Evolutionary conservation across 495 filamentous ascomycete genomes (phyloP).

Genomic region (Penicillium riverlandense): DNA sequence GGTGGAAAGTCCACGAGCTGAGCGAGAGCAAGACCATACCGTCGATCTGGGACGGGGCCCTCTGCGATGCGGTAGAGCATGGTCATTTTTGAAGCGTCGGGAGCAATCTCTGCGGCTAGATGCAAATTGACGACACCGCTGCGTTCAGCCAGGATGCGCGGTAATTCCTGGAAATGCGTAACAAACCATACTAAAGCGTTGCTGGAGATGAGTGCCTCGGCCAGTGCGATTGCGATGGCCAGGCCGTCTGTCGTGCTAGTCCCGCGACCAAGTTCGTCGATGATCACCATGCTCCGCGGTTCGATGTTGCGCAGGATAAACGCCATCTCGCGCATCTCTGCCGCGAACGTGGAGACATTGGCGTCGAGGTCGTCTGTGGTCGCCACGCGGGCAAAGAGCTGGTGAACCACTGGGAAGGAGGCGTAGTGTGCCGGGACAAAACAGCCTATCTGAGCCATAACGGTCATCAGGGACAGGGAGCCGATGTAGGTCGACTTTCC

Average conservation of each 20-base stretch:
- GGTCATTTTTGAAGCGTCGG: constrained; percentile 50
- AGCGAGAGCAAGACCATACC: constrained; percentile 75
- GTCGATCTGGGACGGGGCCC: constrained; percentile 61
- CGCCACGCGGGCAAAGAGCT: constrained; percentile 81
- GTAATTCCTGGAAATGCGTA: constrained; percentile 84
- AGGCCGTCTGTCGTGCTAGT: constrained; percentile 86
- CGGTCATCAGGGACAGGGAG: constrained; percentile 70
- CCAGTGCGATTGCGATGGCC: constrained; percentile 79
- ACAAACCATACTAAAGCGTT: constrained; percentile 80
- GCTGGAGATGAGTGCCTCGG: constrained; percentile 76
- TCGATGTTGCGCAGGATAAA: constrained; percentile 81
- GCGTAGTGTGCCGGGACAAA: constrained; percentile 86
- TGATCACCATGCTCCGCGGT: constrained; percentile 66
- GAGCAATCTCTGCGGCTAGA: constrained; percentile 60
- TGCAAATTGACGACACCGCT: constrained; percentile 76
- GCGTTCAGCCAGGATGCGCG: constrained; percentile 64
- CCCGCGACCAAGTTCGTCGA: constrained; percentile 90
- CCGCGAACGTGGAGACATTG: constrained; percentile 87
- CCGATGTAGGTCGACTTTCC: constrained; percentile 97
- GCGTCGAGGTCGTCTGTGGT: constrained; percentile 84
- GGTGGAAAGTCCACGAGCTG: constrained; percentile 66
- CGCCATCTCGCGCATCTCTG: constrained; percentile 94
- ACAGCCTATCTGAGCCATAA: constrained; percentile 91
- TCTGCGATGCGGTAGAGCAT: constrained; percentile 79
- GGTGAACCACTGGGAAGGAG: constrained; percentile 68